Conservation (phyloP, 2,329 filamentous ascomycete species). For the Madurella fahalii region DNA sequence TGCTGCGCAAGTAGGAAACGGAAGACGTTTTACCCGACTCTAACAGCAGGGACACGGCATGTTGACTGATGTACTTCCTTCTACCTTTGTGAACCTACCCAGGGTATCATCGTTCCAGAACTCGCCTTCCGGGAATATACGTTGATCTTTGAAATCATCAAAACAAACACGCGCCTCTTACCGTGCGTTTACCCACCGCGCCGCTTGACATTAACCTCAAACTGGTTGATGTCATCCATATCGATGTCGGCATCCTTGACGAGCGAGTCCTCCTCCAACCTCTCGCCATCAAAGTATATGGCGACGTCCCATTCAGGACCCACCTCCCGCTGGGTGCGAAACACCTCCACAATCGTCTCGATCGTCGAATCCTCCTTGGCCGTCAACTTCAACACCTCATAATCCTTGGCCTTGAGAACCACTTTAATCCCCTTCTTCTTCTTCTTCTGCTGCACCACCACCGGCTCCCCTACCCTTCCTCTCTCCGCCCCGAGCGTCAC, state of each 20-base stretch:
- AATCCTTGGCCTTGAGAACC: slow-evolving; percentile 50
- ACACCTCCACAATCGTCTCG: slow-evolving; percentile 58
- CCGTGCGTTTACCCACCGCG: background rate
- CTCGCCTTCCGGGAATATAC: background rate
- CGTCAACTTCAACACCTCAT: slow-evolving; percentile 48
- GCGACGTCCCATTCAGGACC: slow-evolving; percentile 50
- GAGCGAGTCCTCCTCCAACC: slow-evolving; percentile 55
- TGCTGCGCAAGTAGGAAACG: too few species aligned
- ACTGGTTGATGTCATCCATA: slow-evolving; percentile 58
- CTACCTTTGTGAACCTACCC: background rate
- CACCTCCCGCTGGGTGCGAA: slow-evolving; percentile 52
- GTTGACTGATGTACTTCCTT: background rate
- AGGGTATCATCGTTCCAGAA: slow-evolving; percentile 14
- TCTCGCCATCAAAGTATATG: slow-evolving; percentile 73
- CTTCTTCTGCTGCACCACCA: slow-evolving; percentile 17
- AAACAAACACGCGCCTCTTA: background rate
- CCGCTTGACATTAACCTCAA: slow-evolving; percentile 66
- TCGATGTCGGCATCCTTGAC: slow-evolving; percentile 67
- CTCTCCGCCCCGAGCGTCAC: background rate
- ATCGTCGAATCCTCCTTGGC: slow-evolving; percentile 55
- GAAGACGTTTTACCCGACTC: too few species aligned
- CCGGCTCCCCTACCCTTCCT: slow-evolving; percentile 16
- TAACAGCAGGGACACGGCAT: background rate
- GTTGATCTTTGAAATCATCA: background rate
- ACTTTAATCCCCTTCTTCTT: slow-evolving; percentile 31